These are phyloP conservation scores for Solanum hybrid DNA, from an alignment of 305 asterid genomes.

Conservation along the genomic window DNA sequence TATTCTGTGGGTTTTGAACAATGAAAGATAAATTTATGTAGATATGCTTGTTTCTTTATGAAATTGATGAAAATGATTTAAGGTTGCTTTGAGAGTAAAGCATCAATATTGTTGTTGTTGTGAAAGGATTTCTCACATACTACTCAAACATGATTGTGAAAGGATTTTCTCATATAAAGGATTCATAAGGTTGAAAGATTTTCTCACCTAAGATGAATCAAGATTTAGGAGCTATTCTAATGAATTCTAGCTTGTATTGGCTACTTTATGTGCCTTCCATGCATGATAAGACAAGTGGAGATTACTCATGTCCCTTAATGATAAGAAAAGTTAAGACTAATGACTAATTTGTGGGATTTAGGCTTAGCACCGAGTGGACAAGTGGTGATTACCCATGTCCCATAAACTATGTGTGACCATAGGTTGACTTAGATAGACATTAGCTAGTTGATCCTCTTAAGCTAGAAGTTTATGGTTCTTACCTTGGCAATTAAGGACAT, in stretches of 20 bases:
- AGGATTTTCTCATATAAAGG: not conserved
- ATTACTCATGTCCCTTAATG: not conserved
- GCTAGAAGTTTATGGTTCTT: not conserved
- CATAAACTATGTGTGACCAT: not conserved
- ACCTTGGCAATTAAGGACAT: not conserved
- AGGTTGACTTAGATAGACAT: not conserved
- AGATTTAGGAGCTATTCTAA: not conserved
- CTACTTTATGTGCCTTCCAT: not conserved
- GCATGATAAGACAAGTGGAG: not conserved
- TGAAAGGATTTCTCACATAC: not conserved
- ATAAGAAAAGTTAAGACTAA: not conserved
- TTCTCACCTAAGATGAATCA: not conserved
- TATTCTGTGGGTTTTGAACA: not conserved
- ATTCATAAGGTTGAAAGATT: not conserved
- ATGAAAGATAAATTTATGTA: no score
- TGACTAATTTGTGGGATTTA: not conserved
- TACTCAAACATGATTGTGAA: not conserved
- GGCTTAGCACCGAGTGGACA: not conserved
- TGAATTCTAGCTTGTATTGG: not conserved
- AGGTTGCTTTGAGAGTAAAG: not conserved
- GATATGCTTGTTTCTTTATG: not conserved
- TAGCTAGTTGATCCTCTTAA: not conserved
- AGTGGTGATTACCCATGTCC: not conserved
- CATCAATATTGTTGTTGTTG: not conserved
- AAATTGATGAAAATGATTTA: no score